These are phyloP conservation scores for Solanum hybrid DNA, from an alignment of 305 asterid species.

Conservation along the genomic window DNA sequence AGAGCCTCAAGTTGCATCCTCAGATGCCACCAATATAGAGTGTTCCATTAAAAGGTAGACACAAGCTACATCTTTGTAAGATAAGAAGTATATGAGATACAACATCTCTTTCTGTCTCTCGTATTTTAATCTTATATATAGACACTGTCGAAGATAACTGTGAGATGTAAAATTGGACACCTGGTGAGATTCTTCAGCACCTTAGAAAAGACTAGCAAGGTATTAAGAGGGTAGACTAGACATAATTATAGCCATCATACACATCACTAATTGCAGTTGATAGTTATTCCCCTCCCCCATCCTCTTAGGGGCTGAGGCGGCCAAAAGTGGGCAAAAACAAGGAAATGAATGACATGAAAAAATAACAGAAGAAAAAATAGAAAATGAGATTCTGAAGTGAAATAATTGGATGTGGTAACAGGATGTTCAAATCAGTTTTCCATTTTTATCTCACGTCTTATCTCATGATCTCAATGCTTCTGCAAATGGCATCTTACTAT, in stretches of 20 bases:
- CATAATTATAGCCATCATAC: not conserved
- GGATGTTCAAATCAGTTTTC: not conserved
- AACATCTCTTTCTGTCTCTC: not conserved
- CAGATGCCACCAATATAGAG: slow-evolving; percentile 95
- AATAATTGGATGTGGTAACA: not conserved
- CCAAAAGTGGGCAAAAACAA: not conserved
- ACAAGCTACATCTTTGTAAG: not conserved
- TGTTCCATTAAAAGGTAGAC: slow-evolving; percentile 79
- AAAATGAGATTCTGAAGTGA: not conserved
- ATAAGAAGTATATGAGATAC: not conserved
- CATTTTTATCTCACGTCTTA: not conserved
- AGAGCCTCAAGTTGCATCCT: slow-evolving; percentile 96
- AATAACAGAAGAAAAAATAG: not conserved
- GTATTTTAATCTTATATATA: not conserved
- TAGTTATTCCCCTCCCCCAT: not conserved
- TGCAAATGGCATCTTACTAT: not conserved
- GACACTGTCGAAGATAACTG: not conserved
- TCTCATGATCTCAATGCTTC: not conserved
- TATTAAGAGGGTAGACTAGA: not conserved
- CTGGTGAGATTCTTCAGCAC: not conserved
- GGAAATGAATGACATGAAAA: not conserved
- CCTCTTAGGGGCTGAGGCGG: not conserved
- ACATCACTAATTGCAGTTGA: not conserved
- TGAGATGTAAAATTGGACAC: not conserved
- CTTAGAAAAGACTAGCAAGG: not conserved